phyloP scores from a whole-genome alignment of 176 grass and related monocot species.

The Aegilops sharonensis region DNA sequence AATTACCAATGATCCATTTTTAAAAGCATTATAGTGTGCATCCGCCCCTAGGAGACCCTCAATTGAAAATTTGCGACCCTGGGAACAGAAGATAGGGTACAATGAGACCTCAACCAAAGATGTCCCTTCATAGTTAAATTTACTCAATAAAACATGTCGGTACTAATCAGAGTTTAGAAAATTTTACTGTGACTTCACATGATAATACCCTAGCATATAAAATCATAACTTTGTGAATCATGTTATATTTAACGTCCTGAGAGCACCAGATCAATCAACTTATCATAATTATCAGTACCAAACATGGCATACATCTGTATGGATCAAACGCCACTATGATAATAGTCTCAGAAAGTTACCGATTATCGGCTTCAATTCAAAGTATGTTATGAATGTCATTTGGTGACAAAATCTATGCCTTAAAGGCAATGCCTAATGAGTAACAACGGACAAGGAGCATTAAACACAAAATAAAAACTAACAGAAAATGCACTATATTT shows the following conservation, averaged over 20 bases:
- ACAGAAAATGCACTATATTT: neutral
- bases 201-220: neutral
- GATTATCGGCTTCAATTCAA: constrained; percentile 13
- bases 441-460: neutral
- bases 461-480: neutral
- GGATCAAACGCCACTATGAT: neutral
- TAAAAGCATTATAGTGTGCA: constrained; percentile 43
- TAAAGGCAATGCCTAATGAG: neutral
- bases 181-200: neutral
- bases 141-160: constrained; percentile 13
- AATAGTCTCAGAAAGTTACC: neutral
- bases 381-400: neutral
- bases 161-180: neutral
- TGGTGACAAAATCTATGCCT: neutral
- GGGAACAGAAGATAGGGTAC: constrained; percentile 18
- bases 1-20: constrained; percentile 79
- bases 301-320: neutral
- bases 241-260: neutral
- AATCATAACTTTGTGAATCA: neutral
- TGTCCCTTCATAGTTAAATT: neutral
- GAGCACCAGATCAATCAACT: constrained; percentile 6
- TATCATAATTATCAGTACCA: constrained; percentile 3
- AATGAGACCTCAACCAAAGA: constrained; percentile 32
- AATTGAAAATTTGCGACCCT: constrained; percentile 98
- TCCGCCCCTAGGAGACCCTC: constrained; percentile 76